Evolutionary conservation across 2,329 filamentous ascomycete genomes (phyloP), one percentile per base, ranked within the genome.

Genomic region (Colletotrichum nymphaeae): DNA sequence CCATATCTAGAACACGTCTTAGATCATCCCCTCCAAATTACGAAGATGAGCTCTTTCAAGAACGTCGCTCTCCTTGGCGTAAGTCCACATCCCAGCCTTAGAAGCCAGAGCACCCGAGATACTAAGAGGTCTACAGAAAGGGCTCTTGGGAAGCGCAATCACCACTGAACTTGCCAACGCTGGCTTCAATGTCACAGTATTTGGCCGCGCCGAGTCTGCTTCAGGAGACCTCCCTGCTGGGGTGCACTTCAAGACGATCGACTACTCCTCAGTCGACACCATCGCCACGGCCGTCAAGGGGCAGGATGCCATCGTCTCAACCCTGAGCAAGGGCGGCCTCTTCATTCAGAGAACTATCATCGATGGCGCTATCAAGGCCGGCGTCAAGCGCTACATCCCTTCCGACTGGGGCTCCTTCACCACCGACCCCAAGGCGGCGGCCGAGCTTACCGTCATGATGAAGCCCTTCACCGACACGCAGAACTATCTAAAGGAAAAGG

Each of bases 381-480:
- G 89, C 8, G 89, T 92, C 7, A 85, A 88, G 76, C 86, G 89
- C n/a, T 91, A 92, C 81, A 82, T 93, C 32, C 90, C 90, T 1
- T 88, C 88, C 2, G 90, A 93, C 68, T 93, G 88, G 52, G 83
- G 83, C 24, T 80, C 80, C 8, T 78, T 84, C 65, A 76, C 80
- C 37, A 64, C 58, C n/a, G 66, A 69, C 55, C 66, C 70, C 24
- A 65, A 55, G 42, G 58, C 70, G 7, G 58, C 63, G 59, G 75
- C 82, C 67, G 63, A 80, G 2, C 84, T 92, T 1, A 86, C 89
- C 1, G 77, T 6, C 11, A 32, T 90, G 1, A 91, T 90, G 71
- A 79, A 78, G 1, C 79, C 80, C 73, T 93, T 93, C 79, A 60
- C 86, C 26, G 78, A 81, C 11, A 74, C 84, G 2, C 78, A 83